Percentiles rank a stretch among this genome's conserved stretches.
phyloP scores from a whole-genome alignment of 768 basidiomycete species.

The Podaxis carcinomalis region DNA sequence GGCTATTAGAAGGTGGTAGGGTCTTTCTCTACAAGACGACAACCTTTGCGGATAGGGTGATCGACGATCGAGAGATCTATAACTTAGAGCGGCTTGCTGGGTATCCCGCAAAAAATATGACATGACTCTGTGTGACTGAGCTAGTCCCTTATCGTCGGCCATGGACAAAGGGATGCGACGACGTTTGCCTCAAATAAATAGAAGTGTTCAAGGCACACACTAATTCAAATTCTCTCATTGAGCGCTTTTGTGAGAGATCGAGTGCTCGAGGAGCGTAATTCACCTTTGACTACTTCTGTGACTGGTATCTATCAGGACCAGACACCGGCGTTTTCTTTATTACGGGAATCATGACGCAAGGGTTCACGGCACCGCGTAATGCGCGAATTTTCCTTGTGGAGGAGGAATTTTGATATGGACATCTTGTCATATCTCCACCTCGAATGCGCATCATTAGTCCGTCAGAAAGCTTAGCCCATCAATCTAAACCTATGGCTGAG shows the following conservation, averaged over 20 bases:
- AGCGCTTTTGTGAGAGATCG: not conserved
- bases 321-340: no score
- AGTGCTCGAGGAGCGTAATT: not conserved
- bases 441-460: not conserved
- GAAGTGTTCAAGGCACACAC: not conserved
- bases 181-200: not conserved
- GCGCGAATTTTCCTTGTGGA: not conserved
- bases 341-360: not conserved
- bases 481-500: not conserved
- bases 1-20: not conserved
- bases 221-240: not conserved
- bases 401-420: not conserved
- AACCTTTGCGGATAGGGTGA: not conserved
- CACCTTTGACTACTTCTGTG: not conserved
- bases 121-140: not conserved
- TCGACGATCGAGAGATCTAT: not conserved
- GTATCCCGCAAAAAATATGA: not conserved
- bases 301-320: no score
- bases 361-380: not conserved
- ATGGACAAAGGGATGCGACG: not conserved
- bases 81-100: not conserved
- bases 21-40: not conserved
- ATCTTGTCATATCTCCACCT: not conserved
- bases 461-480: not conserved
- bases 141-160: not conserved